Base-by-base conservation (phyloP, 2,329 filamentous ascomycete species). In the Ploettnerulaceae sp. region DNA sequence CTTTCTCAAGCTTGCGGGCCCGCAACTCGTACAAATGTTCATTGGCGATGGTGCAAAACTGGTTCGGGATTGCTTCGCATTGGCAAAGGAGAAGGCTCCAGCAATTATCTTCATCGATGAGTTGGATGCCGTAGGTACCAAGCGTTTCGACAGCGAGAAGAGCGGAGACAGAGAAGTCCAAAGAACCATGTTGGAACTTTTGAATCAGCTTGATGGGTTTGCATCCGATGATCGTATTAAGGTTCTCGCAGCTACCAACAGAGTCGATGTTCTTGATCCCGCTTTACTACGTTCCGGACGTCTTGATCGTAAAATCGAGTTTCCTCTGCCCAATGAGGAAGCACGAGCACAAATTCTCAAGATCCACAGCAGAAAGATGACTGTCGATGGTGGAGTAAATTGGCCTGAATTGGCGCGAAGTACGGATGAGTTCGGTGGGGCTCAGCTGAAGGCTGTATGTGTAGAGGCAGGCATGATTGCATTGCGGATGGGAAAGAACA, bases 21-120 rank as follows among this genome's bases (percentile, higher is more conserved):
- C 94, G 4, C 93, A 98, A 70, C 81, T 98, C 29, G 93, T 98
- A 22, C 93, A 98, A 68, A 98, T 97, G 93, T 98, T 97, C 68
- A 98, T 98, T 31, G 93, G 93, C 66, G 94, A 98, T 59, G 93
- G 93, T 62, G 93, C 94, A 33, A 98, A 98, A 71, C 79, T 98
- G 22, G 93, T 98, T 32, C 86, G 93, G 49, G 93, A 98, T 71
- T 95, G 89, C 70, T 98, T 98, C 66, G 93, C 93, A 2, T 75
- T 98, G 11, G 93, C 93, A 44, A 98, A 98, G 69, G 93, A 98
- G 70, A 98, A 98, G 75, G 93, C 93, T 0, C 94, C 93, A 0
- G 89, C 93, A 48, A 98, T 98, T 68, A 98, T 98, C 69, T 98
- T 98, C 75, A 97, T 98, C 62, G 93, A 98, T 71, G 93, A 98